A percentile compares a stretch with the other conserved stretches of the same genome.
phyloP scores from a whole-genome alignment of 495 filamentous ascomycete genomes.

The Trichocladium antarcticum region DNA sequence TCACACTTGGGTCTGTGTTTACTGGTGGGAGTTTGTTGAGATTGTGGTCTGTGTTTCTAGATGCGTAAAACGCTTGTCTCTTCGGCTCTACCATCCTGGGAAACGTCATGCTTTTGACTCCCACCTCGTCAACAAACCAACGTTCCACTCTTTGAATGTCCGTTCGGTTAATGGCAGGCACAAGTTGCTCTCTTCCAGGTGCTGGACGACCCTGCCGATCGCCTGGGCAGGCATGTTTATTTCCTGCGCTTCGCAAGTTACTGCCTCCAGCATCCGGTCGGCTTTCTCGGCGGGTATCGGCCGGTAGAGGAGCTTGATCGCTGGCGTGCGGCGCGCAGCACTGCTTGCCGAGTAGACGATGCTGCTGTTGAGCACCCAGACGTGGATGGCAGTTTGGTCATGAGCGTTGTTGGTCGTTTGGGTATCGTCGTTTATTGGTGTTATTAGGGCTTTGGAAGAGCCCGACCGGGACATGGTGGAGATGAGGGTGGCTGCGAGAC shows the following conservation, averaged over 20 bases:
- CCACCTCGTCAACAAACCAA: slow-evolving; percentile 49
- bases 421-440: slow-evolving; percentile 25
- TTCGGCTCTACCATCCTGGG: background rate
- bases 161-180: slow-evolving; percentile 47
- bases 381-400: slow-evolving; percentile 27
- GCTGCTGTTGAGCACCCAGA: slow-evolving; percentile 64
- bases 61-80: background rate
- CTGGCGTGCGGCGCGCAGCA: slow-evolving; percentile 22
- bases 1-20: too few species aligned
- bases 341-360: slow-evolving; percentile 47
- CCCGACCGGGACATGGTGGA: slow-evolving; percentile 37
- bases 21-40: too few species aligned
- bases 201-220: slow-evolving; percentile 32
- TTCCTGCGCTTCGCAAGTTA: slow-evolving; percentile 53
- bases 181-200: slow-evolving; percentile 39
- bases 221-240: slow-evolving; percentile 45
- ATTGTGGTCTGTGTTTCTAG: too few species aligned
- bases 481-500: slow-evolving; percentile 38
- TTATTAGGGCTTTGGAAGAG: slow-evolving; percentile 39
- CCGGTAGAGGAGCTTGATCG: slow-evolving; percentile 58
- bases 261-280: slow-evolving; percentile 42
- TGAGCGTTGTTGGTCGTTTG: background rate
- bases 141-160: slow-evolving; percentile 52
- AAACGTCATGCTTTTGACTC: background rate
- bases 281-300: slow-evolving; percentile 34